Conservation (phyloP, 257 asterid species). For the Nicotiana paniculata region DNA sequence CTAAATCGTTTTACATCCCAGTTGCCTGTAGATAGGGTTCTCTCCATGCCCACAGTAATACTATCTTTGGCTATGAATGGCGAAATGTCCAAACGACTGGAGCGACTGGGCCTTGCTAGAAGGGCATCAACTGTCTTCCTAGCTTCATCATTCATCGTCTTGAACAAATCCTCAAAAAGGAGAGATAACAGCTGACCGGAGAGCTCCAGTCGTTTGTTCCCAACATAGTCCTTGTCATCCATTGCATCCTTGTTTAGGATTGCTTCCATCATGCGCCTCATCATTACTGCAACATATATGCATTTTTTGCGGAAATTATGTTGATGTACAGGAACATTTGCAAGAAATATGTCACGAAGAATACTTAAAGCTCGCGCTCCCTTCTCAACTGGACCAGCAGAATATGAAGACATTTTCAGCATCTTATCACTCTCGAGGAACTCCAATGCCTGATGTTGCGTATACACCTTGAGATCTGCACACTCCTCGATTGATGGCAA, state of each 20-base stretch:
- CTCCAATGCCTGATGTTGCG: constrained; percentile 70
- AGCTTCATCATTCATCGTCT: constrained; percentile 72
- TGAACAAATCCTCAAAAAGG: constrained; percentile 95
- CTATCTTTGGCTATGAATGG: constrained; percentile 36
- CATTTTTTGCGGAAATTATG: constrained; percentile 85
- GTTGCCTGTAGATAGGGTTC: constrained; percentile 92
- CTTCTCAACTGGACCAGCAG: constrained; percentile 30
- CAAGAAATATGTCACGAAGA: constrained; percentile 63
- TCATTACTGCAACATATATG: constrained; percentile 88
- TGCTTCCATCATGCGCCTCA: constrained; percentile 97
- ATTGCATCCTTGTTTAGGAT: constrained; percentile 87
- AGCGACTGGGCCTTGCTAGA: constrained; percentile 36
- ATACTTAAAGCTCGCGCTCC: constrained; percentile 62
- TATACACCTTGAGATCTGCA: constrained; percentile 49
- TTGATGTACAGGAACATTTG: constrained; percentile 65
- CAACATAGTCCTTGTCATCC: constrained; percentile 99
- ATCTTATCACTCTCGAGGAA: constrained; percentile 48
- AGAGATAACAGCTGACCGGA: constrained; percentile 83
- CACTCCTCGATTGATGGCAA: constrained; percentile 97
- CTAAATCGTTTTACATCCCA: constrained; percentile 82
- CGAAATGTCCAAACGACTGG: constrained; percentile 55
- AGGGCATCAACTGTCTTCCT: constrained; percentile 28
- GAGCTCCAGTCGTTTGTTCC: constrained; percentile 91
- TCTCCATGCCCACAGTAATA: constrained; percentile 67
- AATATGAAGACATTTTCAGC: constrained; percentile 40